phyloP scores from a whole-genome alignment of 2,329 filamentous ascomycete species.

The Curvularia lunata region DNA sequence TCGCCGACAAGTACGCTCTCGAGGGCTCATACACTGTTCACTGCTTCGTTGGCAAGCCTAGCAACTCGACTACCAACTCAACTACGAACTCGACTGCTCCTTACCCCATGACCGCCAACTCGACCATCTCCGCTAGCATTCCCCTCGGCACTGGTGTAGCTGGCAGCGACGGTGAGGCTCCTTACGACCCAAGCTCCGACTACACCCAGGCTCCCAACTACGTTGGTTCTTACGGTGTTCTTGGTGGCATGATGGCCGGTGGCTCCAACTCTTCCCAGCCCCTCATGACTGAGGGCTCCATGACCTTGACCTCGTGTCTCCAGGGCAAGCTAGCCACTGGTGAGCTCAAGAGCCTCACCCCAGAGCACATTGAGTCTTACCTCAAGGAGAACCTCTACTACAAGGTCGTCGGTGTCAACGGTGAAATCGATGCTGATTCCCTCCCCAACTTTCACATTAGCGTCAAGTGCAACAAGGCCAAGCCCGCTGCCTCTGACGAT shows the following conservation, averaged over 20 bases:
- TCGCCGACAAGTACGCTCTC: slow-evolving; percentile 45
- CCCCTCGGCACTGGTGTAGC: slow-evolving; percentile 14
- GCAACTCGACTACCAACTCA: slow-evolving; percentile 36
- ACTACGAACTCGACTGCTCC: slow-evolving; percentile 30
- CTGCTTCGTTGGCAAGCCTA: slow-evolving; percentile 44
- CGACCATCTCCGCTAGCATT: slow-evolving; percentile 1
- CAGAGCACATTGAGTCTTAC: slow-evolving; percentile 43
- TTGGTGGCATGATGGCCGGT: slow-evolving; percentile 37
- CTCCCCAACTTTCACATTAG: slow-evolving; percentile 45
- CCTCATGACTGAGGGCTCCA: slow-evolving; percentile 40
- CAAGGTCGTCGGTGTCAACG: slow-evolving; percentile 42
- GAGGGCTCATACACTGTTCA: slow-evolving; percentile 47
- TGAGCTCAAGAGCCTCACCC: slow-evolving; percentile 40
- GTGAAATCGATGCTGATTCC: slow-evolving; percentile 37
- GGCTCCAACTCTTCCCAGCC: slow-evolving; percentile 32
- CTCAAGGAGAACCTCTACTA: slow-evolving; percentile 46
- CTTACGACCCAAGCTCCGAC: slow-evolving; percentile 36
- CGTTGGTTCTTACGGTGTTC: slow-evolving; percentile 43
- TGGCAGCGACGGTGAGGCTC: slow-evolving; percentile 30
- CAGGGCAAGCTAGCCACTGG: slow-evolving; percentile 41
- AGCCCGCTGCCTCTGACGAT: slow-evolving; percentile 31
- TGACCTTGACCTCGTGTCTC: slow-evolving; percentile 46
- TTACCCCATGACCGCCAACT: not conserved
- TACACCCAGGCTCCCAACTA: slow-evolving; percentile 41
- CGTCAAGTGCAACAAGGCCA: slow-evolving; percentile 40